These are phyloP conservation scores for Calonectria naviculata DNA, from an alignment of 2,329 filamentous ascomycete genomes.

Conservation along the genomic window DNA sequence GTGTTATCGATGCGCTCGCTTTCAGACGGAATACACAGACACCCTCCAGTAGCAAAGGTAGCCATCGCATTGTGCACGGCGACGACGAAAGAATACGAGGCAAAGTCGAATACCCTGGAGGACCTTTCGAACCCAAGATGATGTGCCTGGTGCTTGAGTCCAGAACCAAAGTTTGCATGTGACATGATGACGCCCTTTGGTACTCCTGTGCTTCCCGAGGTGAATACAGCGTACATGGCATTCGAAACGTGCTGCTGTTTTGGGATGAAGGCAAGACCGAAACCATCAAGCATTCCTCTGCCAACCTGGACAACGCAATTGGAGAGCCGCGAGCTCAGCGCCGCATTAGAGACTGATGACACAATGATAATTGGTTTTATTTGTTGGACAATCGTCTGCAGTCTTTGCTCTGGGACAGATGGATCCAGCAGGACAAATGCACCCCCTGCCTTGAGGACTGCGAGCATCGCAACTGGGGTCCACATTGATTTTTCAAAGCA, in stretches of 20 bases:
- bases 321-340: too few relatives aligned
- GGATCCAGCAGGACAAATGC: constrained; percentile 33
- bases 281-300: too few relatives aligned
- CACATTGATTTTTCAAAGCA: constrained; percentile 37
- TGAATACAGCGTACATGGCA: not conserved
- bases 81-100: constrained; percentile 29
- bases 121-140: not conserved
- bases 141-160: constrained; percentile 28
- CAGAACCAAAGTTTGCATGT: constrained; percentile 2
- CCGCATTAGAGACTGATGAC: too few relatives aligned
- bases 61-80: constrained; percentile 20
- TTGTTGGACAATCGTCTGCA: constrained; percentile 16
- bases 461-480: constrained; percentile 36
- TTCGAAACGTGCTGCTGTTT: constrained; percentile 10
- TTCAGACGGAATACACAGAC: constrained; percentile 21
- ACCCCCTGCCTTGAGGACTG: constrained; percentile 39
- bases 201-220: constrained; percentile 24
- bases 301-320: not conserved
- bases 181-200: constrained; percentile 35
- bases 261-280: too few relatives aligned
- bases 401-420: constrained; percentile 18
- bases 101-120: constrained; percentile 15
- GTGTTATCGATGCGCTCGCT: not conserved
- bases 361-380: not conserved
- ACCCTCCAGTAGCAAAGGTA: constrained; percentile 19